A percentile compares a stretch with the other conserved stretches of the same genome.
Conservation (phyloP, 441 rosid species). For the Gossypium schwendimanii region DNA sequence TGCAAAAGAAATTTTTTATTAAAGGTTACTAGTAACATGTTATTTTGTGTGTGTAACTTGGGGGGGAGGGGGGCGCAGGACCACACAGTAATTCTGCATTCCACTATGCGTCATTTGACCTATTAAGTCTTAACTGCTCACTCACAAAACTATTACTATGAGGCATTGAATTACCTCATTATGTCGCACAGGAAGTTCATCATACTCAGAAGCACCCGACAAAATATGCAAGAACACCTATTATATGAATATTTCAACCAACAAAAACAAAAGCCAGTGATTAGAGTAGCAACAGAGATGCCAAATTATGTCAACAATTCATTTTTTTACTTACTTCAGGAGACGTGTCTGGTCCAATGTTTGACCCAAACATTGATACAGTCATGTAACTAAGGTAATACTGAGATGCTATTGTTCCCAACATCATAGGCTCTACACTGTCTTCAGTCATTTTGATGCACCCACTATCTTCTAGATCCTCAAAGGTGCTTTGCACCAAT, state of each 20-base stretch:
- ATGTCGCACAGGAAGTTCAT: conserved; percentile 97
- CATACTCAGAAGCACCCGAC: conserved; percentile 85
- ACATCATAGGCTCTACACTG: conserved; percentile 71
- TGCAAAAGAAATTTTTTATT: conserved; percentile 11
- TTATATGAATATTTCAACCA: neutral
- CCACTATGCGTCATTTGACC: neutral
- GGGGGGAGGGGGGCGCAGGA: too few relatives aligned
- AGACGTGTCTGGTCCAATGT: conserved; percentile 86
- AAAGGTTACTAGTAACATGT: neutral
- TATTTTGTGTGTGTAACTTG: neutral
- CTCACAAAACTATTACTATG: neutral
- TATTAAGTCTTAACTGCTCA: neutral
- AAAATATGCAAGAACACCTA: conserved; percentile 83
- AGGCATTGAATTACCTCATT: conserved; percentile 62
- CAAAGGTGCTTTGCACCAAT: conserved; percentile 88
- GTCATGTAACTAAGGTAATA: conserved; percentile 94
- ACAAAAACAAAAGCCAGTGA: neutral
- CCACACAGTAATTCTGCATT: neutral
- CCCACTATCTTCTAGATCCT: conserved; percentile 97
- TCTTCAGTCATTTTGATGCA: conserved; percentile 81
- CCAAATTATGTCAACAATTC: neutral
- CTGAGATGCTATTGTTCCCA: conserved; percentile 95
- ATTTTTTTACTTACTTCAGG: conserved; percentile 61
- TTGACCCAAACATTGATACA: conserved; percentile 96
- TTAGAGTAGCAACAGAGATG: neutral